Evolutionary conservation across 2,329 filamentous ascomycete genomes (phyloP).

Genomic region (Trichoderma hamatum): DNA sequence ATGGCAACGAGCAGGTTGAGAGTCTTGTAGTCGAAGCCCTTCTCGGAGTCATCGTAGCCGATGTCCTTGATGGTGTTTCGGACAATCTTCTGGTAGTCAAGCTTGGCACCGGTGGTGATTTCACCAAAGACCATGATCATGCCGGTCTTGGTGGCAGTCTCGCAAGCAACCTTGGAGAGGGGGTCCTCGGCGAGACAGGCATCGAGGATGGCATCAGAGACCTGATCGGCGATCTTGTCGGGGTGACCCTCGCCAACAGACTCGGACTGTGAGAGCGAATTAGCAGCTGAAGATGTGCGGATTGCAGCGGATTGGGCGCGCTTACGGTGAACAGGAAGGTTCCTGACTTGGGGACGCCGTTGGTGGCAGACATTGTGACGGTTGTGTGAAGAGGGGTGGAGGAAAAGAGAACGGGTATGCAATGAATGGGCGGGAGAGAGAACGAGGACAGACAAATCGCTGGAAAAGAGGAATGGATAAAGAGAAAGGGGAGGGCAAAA

Average conservation of each 20-base stretch:
- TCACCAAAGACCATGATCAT: constrained; percentile 99
- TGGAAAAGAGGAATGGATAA: not conserved
- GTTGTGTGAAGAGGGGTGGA: constrained; percentile 34
- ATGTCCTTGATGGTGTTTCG: constrained; percentile 96
- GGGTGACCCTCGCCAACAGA: constrained; percentile 90
- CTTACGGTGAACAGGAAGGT: constrained; percentile 83
- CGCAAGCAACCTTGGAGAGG: constrained; percentile 97
- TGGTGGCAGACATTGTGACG: constrained; percentile 60
- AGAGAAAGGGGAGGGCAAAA: constrained; percentile 1
- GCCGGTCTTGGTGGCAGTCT: constrained; percentile 99
- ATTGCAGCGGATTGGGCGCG: constrained; percentile 1
- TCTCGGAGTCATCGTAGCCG: constrained; percentile 93
- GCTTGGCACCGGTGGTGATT: constrained; percentile 92
- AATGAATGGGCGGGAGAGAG: not conserved
- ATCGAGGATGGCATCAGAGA: constrained; percentile 98
- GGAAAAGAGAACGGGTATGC: constrained; percentile 32
- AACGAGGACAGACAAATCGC: constrained; percentile 10
- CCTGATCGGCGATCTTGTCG: constrained; percentile 98
- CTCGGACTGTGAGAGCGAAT: constrained; percentile 65
- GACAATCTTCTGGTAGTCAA: constrained; percentile 99
- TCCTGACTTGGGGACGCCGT: constrained; percentile 55
- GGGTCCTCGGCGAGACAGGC: constrained; percentile 94
- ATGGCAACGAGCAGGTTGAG: constrained; percentile 98
- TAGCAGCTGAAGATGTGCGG: constrained; percentile 28
- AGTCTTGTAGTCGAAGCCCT: constrained; percentile 99